Percentiles rank a stretch among this genome's conserved stretches.
Conservation (phyloP, 2,329 filamentous ascomycete genomes). For the Aspergillus costaricaensis region DNA sequence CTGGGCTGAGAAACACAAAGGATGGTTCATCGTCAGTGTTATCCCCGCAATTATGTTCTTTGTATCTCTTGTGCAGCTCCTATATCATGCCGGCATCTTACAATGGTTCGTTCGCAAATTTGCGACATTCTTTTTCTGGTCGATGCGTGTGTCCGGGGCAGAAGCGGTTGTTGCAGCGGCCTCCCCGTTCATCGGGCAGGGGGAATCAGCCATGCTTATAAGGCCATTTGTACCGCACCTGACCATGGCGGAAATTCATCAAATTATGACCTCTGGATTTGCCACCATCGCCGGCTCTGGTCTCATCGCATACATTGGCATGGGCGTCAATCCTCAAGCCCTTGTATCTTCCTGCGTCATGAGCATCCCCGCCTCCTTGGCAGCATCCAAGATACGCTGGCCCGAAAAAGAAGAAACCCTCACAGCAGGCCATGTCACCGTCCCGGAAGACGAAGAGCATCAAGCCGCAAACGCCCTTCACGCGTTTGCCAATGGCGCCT, state of each 20-base stretch:
- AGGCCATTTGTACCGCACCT: slow-evolving; percentile 82
- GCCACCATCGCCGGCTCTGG: slow-evolving; percentile 90
- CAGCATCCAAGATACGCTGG: slow-evolving; percentile 85
- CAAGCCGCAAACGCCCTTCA: slow-evolving; percentile 78
- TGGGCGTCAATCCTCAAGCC: slow-evolving; percentile 81
- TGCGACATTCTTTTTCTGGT: slow-evolving; percentile 89
- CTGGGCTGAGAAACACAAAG: slow-evolving; percentile 43
- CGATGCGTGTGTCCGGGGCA: slow-evolving; percentile 80
- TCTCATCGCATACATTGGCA: slow-evolving; percentile 78
- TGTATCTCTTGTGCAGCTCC: slow-evolving; percentile 83
- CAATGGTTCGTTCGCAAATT: slow-evolving; percentile 92
- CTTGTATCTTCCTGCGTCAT: slow-evolving; percentile 92
- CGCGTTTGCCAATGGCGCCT: slow-evolving; percentile 80
- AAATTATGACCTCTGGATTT: slow-evolving; percentile 90
- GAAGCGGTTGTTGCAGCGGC: slow-evolving; percentile 93
- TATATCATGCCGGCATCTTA: slow-evolving; percentile 77
- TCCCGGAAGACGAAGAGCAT: slow-evolving; percentile 73
- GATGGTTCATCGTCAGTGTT: slow-evolving; percentile 75
- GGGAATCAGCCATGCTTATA: slow-evolving; percentile 91
- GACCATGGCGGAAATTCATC: slow-evolving; percentile 84
- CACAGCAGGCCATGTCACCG: slow-evolving; percentile 76
- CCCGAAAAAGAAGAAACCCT: slow-evolving; percentile 85
- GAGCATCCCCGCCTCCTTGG: slow-evolving; percentile 89
- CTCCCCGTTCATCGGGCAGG: slow-evolving; percentile 91
- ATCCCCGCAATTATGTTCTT: slow-evolving; percentile 97